These are phyloP conservation scores for Suhomyces panamericanus DNA, from an alignment of 1,139 yeast genomes.

Conservation along the genomic window DNA sequence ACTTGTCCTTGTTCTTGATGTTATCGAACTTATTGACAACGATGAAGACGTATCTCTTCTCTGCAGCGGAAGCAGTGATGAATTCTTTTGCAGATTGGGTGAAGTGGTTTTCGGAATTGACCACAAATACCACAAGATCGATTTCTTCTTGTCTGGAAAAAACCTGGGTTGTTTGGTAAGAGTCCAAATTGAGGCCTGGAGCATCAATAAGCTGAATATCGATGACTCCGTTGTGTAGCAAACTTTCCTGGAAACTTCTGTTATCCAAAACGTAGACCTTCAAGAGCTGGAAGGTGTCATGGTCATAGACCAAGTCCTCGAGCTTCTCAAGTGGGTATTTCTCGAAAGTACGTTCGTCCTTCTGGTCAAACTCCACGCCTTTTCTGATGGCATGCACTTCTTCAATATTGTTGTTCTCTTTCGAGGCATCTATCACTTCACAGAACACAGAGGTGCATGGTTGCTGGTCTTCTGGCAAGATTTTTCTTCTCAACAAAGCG, in stretches of 20 bases:
- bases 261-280: conserved; percentile 81
- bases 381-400: conserved; percentile 92
- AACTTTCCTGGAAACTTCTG: conserved; percentile 66
- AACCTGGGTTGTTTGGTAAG: conserved; percentile 91
- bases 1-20: conserved; percentile 75
- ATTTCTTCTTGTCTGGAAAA: conserved; percentile 97
- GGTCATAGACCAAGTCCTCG: conserved; percentile 69
- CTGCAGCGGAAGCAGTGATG: conserved; percentile 86
- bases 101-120: conserved; percentile 93
- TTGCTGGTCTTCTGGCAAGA: conserved; percentile 94
- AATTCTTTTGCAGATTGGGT: conserved; percentile 94
- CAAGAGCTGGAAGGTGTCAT: conserved; percentile 69
- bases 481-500: conserved; percentile 72
- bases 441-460: conserved; percentile 97
- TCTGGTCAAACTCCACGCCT: conserved; percentile 56
- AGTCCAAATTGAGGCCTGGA: conserved; percentile 93
- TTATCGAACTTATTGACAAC: conserved; percentile 92
- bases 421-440: conserved; percentile 79
- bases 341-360: conserved; percentile 67
- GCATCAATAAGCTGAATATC: conserved; percentile 94
- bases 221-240: conserved; percentile 85
- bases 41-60: conserved; percentile 87
- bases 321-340: conserved; percentile 55
- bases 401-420: conserved; percentile 71
- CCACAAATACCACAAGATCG: conserved; percentile 94